Base-by-base conservation (phyloP, 805 yeast species). In the Nakazawaea laoshanensis region DNA sequence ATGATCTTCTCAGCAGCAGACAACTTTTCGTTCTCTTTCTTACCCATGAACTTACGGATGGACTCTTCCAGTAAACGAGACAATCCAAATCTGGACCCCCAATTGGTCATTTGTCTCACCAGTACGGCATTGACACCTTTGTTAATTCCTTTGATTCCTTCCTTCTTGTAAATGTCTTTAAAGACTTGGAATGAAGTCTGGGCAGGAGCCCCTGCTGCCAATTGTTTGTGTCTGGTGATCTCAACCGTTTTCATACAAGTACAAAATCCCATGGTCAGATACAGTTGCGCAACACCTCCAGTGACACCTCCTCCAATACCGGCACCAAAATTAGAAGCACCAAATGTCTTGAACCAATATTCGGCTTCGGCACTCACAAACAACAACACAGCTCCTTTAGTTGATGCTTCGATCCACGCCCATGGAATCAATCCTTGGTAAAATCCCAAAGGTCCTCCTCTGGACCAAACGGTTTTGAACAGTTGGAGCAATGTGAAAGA, bases 321-420 rank as follows among this genome's bases (percentile, higher is more conserved):
- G 10, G 92, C 71, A 19, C 75, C 66, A 48, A 92, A 87, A 42
- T 81, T 74, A 89, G 65, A 70, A 40, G 73, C 67, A 32, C 94
- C 94, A 14, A 79, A 39, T 21, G 55, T 58, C 49, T 68, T 77
- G 47, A 78, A 74, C 30, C 70, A 71, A 57, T 84, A 85, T 59
- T 92, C 97, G 33, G 87, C 83, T 54, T 92, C 97, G 29, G 94
- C 77, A 29, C 95, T 80, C 21, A 87, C 96, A 49, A 92, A 92
- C 45, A 92, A 67, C 36, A 92, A 66, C 6, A 88, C 95, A 4
- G 97, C 96, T 55, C 98, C 98, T 58, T 92, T 92, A 23, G 98
- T 92, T n/a, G 95, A 83, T 7, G 96, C 98, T 60, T 36, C 98
- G 46, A 92, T 83, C 96, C 97, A 88, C 5, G 97, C 98, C 98